A percentile compares a stretch with the other conserved stretches of the same genome.
phyloP scores from a whole-genome alignment of 2,329 filamentous ascomycete species.

The Xylariaceae sp. region DNA sequence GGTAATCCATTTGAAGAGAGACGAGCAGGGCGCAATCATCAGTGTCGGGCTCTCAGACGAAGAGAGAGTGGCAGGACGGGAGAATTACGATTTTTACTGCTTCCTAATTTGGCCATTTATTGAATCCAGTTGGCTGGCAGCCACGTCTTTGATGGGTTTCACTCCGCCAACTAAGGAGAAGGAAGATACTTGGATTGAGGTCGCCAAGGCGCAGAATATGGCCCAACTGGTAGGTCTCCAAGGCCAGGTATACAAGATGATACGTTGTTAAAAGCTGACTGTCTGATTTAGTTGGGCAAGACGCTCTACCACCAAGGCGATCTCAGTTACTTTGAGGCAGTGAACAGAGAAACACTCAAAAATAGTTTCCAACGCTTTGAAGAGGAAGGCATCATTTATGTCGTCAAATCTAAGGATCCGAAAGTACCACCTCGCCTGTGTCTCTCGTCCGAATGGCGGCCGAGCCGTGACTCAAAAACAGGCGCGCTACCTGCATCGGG shows the following conservation, averaged over 20 bases:
- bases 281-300: slow-evolving; percentile 67
- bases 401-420: slow-evolving; percentile 64
- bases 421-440: slow-evolving; percentile 61
- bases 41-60: slow-evolving; percentile 69
- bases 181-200: slow-evolving; percentile 74
- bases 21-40: slow-evolving; percentile 52
- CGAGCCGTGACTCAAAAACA: slow-evolving; percentile 58
- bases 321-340: slow-evolving; percentile 93
- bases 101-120: slow-evolving; percentile 99
- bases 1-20: slow-evolving; percentile 65
- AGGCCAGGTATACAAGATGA: not conserved
- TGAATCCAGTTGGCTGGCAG: slow-evolving; percentile 87
- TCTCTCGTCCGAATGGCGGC: slow-evolving; percentile 71
- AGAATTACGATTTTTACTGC: slow-evolving; percentile 98
- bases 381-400: slow-evolving; percentile 82
- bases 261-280: slow-evolving; percentile 17
- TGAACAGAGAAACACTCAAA: slow-evolving; percentile 96
- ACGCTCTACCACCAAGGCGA: slow-evolving; percentile 97
- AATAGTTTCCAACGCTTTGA: slow-evolving; percentile 87
- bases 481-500: slow-evolving; percentile 65
- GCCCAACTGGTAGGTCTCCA: slow-evolving; percentile 65
- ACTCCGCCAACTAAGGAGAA: slow-evolving; percentile 61
- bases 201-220: slow-evolving; percentile 72
- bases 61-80: slow-evolving; percentile 74
- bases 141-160: slow-evolving; percentile 81